phyloP scores from a whole-genome alignment of 768 basidiomycete genomes.

The Coprinopsis marcescibilis region DNA sequence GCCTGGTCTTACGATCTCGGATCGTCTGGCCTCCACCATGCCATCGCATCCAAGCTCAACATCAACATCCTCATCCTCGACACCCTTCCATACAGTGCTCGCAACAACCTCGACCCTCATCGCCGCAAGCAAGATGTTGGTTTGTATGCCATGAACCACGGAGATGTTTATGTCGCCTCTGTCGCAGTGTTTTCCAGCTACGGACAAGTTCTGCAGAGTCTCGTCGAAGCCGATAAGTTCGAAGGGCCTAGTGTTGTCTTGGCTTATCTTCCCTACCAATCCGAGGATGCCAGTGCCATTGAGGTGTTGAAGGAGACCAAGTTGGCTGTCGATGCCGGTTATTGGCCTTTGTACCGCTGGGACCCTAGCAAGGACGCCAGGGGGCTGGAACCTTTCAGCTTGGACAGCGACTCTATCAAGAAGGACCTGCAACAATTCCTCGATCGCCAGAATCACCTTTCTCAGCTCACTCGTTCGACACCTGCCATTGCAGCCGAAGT shows the following conservation, averaged over 20 bases:
- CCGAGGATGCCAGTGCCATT: conserved; percentile 72
- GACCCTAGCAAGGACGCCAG: conserved; percentile 76
- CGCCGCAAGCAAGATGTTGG: conserved; percentile 95
- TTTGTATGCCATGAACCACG: conserved; percentile 97
- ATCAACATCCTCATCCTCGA: conserved; percentile 96
- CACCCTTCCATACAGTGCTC: conserved; percentile 80
- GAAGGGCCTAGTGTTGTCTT: conserved; percentile 88
- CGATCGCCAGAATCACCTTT: conserved; percentile 93
- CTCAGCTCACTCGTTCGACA: conserved; percentile 79
- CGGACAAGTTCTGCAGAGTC: conserved; percentile 84
- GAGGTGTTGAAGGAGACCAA: conserved; percentile 97
- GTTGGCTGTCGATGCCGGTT: conserved; percentile 90
- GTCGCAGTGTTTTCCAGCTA: conserved; percentile 96
- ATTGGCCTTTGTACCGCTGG: conserved; percentile 99
- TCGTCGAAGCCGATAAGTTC: conserved; percentile 88
- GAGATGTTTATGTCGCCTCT: conserved; percentile 93
- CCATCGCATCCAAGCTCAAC: conserved; percentile 84
- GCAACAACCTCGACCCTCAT: conserved; percentile 60
- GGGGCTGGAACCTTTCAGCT: conserved; percentile 80
- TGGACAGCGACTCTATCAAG: conserved; percentile 93
- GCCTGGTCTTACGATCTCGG: conserved; percentile 98
- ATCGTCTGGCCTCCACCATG: conserved; percentile 91
- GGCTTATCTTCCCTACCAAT: conserved; percentile 87
- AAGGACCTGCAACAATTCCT: conserved; percentile 91
- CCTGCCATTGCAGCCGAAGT: conserved; percentile 80